Evolutionary conservation across 139 green algal species (phyloP).

Genomic region (Chlamydomonas applanata): DNA sequence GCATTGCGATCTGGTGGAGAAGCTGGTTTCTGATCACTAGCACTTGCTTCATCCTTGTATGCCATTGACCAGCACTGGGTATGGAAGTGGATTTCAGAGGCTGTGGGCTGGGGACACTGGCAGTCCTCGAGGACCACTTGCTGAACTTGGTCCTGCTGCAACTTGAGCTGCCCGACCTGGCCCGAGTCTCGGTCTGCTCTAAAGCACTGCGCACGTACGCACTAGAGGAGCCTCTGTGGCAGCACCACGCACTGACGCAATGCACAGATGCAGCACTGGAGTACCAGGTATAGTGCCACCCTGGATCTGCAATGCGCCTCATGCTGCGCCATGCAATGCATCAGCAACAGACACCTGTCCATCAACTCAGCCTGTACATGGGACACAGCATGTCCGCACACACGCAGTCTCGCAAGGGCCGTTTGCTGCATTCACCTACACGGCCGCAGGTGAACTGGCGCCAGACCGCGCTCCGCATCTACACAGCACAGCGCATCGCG

Average conservation of each 20-base stretch:
- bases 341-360: no score
- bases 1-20: no score
- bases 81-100: conserved; percentile 5
- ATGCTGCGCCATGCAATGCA: no score
- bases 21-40: neutral
- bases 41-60: no score
- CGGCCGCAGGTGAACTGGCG: conserved; percentile 30
- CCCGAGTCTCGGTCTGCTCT: neutral
- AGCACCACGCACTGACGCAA: neutral
- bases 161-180: neutral
- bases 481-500: neutral
- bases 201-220: neutral
- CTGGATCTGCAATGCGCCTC: neutral
- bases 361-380: no score
- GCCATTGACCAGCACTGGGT: no score
- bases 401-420: neutral
- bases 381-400: neutral
- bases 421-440: neutral
- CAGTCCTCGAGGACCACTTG: conserved; percentile 1
- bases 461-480: conserved; percentile 16
- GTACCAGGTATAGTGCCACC: neutral
- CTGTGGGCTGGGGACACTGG: neutral
- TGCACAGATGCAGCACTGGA: neutral
- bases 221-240: conserved; percentile 17
- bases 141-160: neutral